Conservation (phyloP, 2,329 filamentous ascomycete species). For the Phaeosphaeria sp. region DNA sequence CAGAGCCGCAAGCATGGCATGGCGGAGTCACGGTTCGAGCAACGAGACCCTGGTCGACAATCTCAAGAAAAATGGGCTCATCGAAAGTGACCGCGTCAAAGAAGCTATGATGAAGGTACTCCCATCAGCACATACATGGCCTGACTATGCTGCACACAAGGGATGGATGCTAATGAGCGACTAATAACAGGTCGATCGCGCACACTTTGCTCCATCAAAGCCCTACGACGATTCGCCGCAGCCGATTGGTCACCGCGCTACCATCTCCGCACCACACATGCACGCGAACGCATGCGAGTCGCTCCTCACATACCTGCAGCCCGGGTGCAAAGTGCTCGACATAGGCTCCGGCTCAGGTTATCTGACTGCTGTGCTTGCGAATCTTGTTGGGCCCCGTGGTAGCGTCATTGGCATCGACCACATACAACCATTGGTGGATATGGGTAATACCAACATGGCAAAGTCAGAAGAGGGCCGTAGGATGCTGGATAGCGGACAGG, state of each 20-base stretch:
- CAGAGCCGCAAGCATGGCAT: constrained; percentile 72
- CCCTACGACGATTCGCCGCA: constrained; percentile 80
- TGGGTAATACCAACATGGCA: constrained; percentile 51
- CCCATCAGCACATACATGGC: not conserved
- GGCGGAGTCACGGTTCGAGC: constrained; percentile 78
- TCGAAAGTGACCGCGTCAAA: constrained; percentile 74
- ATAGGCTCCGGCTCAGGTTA: constrained; percentile 67
- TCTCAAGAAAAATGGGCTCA: constrained; percentile 73
- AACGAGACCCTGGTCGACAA: constrained; percentile 82
- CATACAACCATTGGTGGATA: constrained; percentile 54
- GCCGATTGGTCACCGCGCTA: constrained; percentile 70
- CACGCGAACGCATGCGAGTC: constrained; percentile 70
- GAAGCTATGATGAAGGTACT: constrained; percentile 77
- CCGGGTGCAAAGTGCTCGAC: constrained; percentile 57
- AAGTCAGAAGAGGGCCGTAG: constrained; percentile 55
- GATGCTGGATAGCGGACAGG: constrained; percentile 68
- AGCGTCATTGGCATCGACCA: constrained; percentile 58
- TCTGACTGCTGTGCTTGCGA: constrained; percentile 85
- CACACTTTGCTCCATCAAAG: constrained; percentile 73
- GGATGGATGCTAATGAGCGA: not conserved
- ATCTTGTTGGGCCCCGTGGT: constrained; percentile 66
- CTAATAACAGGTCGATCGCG: constrained; percentile 79
- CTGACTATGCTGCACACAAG: not conserved
- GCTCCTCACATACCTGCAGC: constrained; percentile 63
- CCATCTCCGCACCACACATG: constrained; percentile 77